A percentile compares a stretch with the other conserved stretches of the same genome.
phyloP scores from a whole-genome alignment of 306 rosid genomes.

The Begonia masoniana region DNA sequence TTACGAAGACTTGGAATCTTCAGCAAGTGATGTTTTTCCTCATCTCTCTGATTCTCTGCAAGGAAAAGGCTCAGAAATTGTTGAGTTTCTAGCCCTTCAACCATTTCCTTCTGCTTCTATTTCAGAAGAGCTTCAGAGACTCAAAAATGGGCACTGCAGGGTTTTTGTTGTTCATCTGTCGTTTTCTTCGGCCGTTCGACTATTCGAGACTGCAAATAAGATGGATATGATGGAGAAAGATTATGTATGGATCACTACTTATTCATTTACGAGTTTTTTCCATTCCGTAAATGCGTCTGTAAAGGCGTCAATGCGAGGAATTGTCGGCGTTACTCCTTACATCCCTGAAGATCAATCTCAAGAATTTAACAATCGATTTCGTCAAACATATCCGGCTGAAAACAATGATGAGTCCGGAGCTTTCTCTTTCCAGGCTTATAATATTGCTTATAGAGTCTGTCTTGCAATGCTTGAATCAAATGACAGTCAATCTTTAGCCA shows the following conservation, averaged over 20 bases:
- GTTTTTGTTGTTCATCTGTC: conserved; percentile 25
- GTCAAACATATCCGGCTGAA: conserved; percentile 16
- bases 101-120: conserved; percentile 23
- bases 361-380: conserved; percentile 15
- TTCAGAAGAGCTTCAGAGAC: conserved; percentile 18
- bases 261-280: conserved; percentile 23
- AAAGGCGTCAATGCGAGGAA: conserved; percentile 30
- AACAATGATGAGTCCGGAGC: conserved; percentile 20
- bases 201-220: conserved; percentile 18
- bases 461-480: conserved; percentile 14
- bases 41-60: conserved; percentile 13
- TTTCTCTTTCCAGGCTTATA: conserved; percentile 29
- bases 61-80: conserved; percentile 8
- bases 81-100: conserved; percentile 12
- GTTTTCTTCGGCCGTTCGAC: conserved; percentile 15
- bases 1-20: conserved; percentile 25
- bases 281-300: conserved; percentile 27
- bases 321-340: conserved; percentile 25
- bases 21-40: conserved; percentile 15
- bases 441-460: conserved; percentile 20
- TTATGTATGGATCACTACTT: conserved; percentile 36
- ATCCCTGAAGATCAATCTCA: conserved; percentile 1
- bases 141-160: conserved; percentile 15
- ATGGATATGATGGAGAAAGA: conserved; percentile 30
- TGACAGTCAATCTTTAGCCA: background rate